Evolutionary conservation across 495 filamentous ascomycete genomes (phyloP).

Genomic region (Penicillium fimorum): DNA sequence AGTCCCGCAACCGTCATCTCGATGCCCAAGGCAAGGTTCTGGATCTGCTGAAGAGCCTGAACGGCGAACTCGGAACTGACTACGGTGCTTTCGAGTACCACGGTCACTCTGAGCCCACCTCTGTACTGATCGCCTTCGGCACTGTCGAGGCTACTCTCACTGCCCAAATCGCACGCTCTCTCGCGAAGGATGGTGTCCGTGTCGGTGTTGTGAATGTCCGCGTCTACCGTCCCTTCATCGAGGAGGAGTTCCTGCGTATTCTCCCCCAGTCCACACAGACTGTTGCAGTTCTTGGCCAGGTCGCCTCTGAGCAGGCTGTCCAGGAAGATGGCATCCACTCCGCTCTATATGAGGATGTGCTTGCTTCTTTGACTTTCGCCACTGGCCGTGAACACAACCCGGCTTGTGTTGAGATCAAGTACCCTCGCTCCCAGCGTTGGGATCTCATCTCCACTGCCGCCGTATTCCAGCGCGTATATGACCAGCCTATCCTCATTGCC

Average conservation of each 20-base stretch:
- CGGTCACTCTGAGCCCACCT: conserved; percentile 73
- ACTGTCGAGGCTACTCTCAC: conserved; percentile 84
- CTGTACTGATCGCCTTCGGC: conserved; percentile 87
- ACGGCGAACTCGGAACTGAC: conserved; percentile 88
- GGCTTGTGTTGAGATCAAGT: conserved; percentile 78
- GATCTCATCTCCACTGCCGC: conserved; percentile 74
- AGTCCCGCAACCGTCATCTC: conserved; percentile 63
- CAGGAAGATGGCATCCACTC: conserved; percentile 74
- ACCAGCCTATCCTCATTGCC: conserved; percentile 52
- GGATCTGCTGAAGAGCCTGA: conserved; percentile 75
- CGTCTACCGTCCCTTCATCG: conserved; percentile 90
- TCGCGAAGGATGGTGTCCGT: conserved; percentile 67
- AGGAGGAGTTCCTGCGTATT: conserved; percentile 82
- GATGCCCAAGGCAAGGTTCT: conserved; percentile 72
- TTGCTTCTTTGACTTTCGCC: conserved; percentile 79
- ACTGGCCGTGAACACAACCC: conserved; percentile 59
- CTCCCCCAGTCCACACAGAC: conserved; percentile 72
- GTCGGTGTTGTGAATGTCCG: conserved; percentile 89
- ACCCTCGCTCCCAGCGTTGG: conserved; percentile 75
- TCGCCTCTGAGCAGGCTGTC: conserved; percentile 51
- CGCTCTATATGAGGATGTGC: conserved; percentile 81
- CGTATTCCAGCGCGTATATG: conserved; percentile 60
- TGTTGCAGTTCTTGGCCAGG: conserved; percentile 68
- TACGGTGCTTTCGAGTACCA: conserved; percentile 93
- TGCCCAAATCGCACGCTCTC: conserved; percentile 71